Base-by-base conservation (phyloP, 805 yeast species). In the Spathaspora gorwiae region DNA sequence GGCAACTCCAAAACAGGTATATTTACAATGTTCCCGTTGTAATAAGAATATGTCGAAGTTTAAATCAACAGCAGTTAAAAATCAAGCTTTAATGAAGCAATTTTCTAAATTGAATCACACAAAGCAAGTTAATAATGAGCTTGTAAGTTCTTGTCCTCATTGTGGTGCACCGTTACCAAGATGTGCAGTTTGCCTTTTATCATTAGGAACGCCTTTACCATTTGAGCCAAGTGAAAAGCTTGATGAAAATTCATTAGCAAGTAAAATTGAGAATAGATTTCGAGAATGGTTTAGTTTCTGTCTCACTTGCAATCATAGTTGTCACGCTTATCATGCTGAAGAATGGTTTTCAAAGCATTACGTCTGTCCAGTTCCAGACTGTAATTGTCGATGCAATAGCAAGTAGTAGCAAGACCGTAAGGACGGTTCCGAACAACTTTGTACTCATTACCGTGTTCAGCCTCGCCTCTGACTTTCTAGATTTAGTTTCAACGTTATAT, bases 261-360 rank as follows among this genome's bases (percentile, higher is more conserved):
- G 51, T 19, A 55, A 57, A 26, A 64, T 70, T 24, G 76, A 70
- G 47, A 64, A 68, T 14, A 65, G 68, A 47, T 79, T 86, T 60
- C 77, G 81, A 47, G 84, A 85, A 50, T 89, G 96, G 96, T 90
- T 92, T 53, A 87, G 94, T 53, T 89, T 89, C 65, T 92, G 99
- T 57, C 66, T 92, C 51, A 79, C 83, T 31, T 92, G 99, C 60
- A 88, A 86, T 59, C 99, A 92, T 56, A 96, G 97, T 1, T 83
- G 83, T 79, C 99, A 92, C 66, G 90, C 96, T 0, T 90, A 86
- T 4, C 99, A 92, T 61, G 97, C 97, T 0, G 90, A 87, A 51
- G 95, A 90, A 56, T 92, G 99, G 99, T 92, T 92, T 61, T 77
- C 84, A 26, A 84, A 83, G 60, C 96, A 90, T 56, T 79, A 78